A percentile compares a stretch with the other conserved stretches of the same genome.
Evolutionary conservation across 192 early-diverging fungal genomes (phyloP).

Genomic region (Gaertneriomyces sp.): DNA sequence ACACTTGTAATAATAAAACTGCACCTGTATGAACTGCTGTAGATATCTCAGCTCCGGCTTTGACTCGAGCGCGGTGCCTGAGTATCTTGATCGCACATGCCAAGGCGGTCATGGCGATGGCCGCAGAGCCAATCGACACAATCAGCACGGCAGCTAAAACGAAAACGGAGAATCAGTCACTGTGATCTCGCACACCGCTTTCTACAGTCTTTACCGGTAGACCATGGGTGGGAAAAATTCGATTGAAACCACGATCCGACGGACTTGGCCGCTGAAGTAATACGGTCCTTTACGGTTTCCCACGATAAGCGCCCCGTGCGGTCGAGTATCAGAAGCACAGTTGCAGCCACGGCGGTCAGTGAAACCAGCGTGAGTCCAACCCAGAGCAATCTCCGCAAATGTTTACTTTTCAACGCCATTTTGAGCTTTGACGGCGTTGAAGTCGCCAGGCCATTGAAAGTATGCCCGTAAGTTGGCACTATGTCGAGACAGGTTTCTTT

Average conservation of each 20-base stretch:
- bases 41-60: too few relatives aligned
- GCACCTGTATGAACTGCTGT: too few relatives aligned
- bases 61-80: too few relatives aligned
- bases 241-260: conserved; percentile 11
- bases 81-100: not conserved
- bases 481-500: too few relatives aligned
- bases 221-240: conserved; percentile 12
- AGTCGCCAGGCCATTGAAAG: too few relatives aligned
- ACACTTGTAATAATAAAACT: too few relatives aligned
- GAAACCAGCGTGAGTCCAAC: too few relatives aligned
- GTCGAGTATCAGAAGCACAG: conserved; percentile 18
- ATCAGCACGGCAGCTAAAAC: conserved; percentile 15
- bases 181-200: not conserved
- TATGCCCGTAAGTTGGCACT: too few relatives aligned
- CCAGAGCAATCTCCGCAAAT: not conserved
- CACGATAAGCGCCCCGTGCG: conserved; percentile 5
- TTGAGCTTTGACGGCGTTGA: too few relatives aligned
- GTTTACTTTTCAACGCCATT: too few relatives aligned
- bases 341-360: not conserved
- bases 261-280: conserved; percentile 10
- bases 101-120: conserved; percentile 2
- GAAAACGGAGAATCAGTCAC: not conserved
- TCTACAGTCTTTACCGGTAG: conserved; percentile 12
- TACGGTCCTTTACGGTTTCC: conserved; percentile 12
- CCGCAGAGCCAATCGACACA: conserved; percentile 14